These are phyloP conservation scores for Malus domestica DNA, from an alignment of 306 rosid genomes.

Conservation along the genomic window DNA sequence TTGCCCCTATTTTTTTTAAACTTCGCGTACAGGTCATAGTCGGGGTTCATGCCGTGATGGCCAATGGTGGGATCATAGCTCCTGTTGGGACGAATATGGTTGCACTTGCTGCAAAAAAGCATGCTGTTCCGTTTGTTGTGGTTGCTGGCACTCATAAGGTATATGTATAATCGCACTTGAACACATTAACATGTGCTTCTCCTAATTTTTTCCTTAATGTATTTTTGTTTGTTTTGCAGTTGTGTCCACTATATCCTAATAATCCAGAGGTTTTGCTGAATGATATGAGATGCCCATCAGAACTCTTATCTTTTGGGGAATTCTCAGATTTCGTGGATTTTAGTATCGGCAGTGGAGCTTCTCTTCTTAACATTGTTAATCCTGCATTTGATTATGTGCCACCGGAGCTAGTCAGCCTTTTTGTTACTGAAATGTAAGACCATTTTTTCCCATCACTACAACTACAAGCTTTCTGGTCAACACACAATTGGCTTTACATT, in stretches of 20 bases:
- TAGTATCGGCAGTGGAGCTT: background rate
- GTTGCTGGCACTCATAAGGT: conserved; percentile 13
- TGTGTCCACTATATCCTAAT: conserved; percentile 4
- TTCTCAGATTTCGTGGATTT: conserved; percentile 1
- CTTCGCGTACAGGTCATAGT: background rate
- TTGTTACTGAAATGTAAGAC: conserved; percentile 6
- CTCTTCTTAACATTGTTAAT: conserved; percentile 1
- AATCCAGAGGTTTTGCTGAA: conserved; percentile 12
- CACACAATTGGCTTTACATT: background rate
- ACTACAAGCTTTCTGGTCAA: background rate
- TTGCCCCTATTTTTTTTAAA: background rate
- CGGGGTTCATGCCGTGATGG: conserved; percentile 13
- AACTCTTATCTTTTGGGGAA: conserved; percentile 8
- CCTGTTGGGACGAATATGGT: conserved; percentile 18
- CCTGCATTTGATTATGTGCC: conserved; percentile 11
- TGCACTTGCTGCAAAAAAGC: conserved; percentile 18
- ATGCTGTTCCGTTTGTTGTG: conserved; percentile 19
- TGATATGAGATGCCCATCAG: conserved; percentile 5
- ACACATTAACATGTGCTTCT: background rate
- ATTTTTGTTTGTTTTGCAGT: background rate
- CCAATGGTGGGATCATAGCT: conserved; percentile 12
- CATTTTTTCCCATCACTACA: background rate
- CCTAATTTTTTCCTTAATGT: background rate
- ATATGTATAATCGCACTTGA: background rate
- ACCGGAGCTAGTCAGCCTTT: conserved; percentile 4